Conservation (phyloP, 306 rosid species). For the Dalbergia cultrata region DNA sequence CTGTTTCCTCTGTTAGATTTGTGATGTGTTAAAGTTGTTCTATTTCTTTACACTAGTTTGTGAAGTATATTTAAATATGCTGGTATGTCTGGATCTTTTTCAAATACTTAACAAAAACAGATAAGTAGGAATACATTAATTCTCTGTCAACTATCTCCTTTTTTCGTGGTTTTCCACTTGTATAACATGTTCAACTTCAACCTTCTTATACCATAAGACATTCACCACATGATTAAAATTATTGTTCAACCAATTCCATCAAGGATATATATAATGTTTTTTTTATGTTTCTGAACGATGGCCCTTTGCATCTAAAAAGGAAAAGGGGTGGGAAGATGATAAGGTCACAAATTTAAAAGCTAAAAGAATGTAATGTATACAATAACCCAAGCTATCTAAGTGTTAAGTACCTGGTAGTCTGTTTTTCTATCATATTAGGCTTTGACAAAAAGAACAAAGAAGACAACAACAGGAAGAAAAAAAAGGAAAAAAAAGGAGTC, state of each 20-base stretch:
- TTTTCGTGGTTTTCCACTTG: too few species aligned
- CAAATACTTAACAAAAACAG: too few species aligned
- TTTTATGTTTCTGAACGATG: background rate
- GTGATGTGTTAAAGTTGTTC: background rate
- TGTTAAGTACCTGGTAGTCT: conserved; percentile 29
- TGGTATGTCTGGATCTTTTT: too few species aligned
- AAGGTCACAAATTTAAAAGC: background rate
- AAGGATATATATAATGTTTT: background rate
- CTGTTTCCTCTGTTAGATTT: background rate
- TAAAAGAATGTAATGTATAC: conserved; percentile 40
- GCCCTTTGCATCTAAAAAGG: background rate
- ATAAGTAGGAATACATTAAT: too few species aligned
- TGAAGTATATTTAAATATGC: too few species aligned
- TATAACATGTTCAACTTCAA: too few species aligned
- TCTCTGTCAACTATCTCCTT: too few species aligned
- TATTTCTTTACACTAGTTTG: background rate
- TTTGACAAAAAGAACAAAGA: conserved; percentile 2
- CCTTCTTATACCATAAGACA: background rate
- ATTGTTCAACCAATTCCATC: background rate
- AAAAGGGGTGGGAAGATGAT: conserved; percentile 1
- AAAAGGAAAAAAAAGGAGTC: conserved; percentile 9
- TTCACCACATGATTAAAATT: background rate
- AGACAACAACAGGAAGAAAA: background rate
- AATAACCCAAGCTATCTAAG: conserved; percentile 15
- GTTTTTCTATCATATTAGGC: conserved; percentile 18